Percentiles rank a stretch among this genome's conserved stretches.
Evolutionary conservation across 1,284 basidiomycete genomes (phyloP).

Genomic region (Cryptococcus sp.): DNA sequence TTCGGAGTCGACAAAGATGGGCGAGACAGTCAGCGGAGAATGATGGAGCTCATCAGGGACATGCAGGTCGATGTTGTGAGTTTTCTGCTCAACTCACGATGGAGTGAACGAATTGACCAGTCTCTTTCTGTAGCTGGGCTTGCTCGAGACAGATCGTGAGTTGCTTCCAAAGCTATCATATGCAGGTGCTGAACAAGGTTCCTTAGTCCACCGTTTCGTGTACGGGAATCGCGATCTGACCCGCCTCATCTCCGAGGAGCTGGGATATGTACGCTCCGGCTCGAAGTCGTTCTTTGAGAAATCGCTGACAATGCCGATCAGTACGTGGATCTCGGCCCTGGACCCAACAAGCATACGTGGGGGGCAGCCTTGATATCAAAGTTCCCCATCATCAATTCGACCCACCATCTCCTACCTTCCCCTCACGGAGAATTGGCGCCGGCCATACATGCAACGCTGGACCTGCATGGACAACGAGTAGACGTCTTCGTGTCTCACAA

Average conservation of each 20-base stretch:
- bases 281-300: background rate
- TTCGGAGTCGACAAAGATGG: constrained; percentile 83
- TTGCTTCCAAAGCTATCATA: constrained; percentile 20
- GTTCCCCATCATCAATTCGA: constrained; percentile 89
- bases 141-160: constrained; percentile 81
- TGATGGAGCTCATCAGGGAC: constrained; percentile 73
- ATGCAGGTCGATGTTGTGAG: constrained; percentile 75
- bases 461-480: constrained; percentile 77
- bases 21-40: constrained; percentile 76
- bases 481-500: constrained; percentile 87
- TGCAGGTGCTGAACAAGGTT: constrained; percentile 1
- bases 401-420: constrained; percentile 85
- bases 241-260: constrained; percentile 71
- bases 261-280: constrained; percentile 69
- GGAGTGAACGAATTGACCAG: too few species aligned
- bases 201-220: constrained; percentile 68
- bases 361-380: constrained; percentile 81
- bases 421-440: constrained; percentile 84
- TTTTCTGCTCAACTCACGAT: background rate
- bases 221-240: constrained; percentile 91
- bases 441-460: constrained; percentile 83
- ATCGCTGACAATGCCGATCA: constrained; percentile 1
- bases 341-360: constrained; percentile 90
- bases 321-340: constrained; percentile 70
- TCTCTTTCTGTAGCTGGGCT: constrained; percentile 53